Percentiles rank a stretch among this genome's conserved stretches.
Evolutionary conservation across 1,284 basidiomycete species (phyloP).

Genomic region (Inonotus obliquus): DNA sequence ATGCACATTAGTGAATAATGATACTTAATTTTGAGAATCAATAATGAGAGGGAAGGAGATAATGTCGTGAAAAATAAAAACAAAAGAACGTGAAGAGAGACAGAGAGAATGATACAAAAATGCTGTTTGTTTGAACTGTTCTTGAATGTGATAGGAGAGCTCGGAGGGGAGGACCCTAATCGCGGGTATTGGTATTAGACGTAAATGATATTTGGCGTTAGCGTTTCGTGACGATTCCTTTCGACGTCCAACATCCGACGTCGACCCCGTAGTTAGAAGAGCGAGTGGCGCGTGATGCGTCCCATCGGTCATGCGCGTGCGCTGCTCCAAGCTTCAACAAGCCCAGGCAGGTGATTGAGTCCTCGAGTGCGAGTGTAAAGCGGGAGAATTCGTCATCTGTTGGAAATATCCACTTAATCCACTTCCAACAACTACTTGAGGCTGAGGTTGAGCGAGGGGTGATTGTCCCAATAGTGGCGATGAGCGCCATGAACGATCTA

Average conservation of each 20-base stretch:
- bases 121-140: background rate
- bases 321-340: background rate
- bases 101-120: background rate
- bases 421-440: background rate
- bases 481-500: conserved; percentile 6
- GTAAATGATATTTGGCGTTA: background rate
- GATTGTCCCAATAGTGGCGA: conserved; percentile 6
- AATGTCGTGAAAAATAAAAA: conserved; percentile 8
- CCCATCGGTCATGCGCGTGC: no score
- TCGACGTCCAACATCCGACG: no score
- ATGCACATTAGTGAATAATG: conserved; percentile 17
- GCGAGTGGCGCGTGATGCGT: no score
- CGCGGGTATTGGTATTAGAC: background rate
- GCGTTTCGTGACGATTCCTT: no score
- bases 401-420: conserved; percentile 3
- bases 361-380: conserved; percentile 9
- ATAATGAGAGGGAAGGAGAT: background rate
- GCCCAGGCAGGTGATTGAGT: conserved; percentile 11
- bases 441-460: conserved; percentile 11
- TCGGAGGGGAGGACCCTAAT: background rate
- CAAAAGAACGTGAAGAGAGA: background rate
- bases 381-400: conserved; percentile 6
- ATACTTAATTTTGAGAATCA: conserved; percentile 4
- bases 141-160: background rate
- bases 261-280: no score